phyloP scores from a whole-genome alignment of 345 rosid species.

The Dimocarpus longan region DNA sequence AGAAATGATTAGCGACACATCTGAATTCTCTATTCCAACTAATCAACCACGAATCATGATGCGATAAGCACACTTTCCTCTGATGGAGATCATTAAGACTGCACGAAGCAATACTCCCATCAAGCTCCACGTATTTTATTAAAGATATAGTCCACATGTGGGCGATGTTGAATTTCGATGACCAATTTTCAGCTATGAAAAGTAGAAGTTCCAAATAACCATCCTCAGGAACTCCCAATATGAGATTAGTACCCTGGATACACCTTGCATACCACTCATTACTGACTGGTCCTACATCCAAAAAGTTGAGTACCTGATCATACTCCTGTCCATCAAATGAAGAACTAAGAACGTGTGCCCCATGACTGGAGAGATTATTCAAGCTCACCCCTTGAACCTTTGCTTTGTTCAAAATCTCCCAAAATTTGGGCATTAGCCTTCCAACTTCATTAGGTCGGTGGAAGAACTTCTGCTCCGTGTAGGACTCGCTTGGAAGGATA shows the following conservation, averaged over 20 bases:
- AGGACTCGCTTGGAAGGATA: constrained; percentile 62
- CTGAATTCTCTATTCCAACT: constrained; percentile 57
- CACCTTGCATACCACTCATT: constrained; percentile 63
- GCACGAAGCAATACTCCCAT: constrained; percentile 38
- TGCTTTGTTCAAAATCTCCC: constrained; percentile 61
- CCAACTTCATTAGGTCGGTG: constrained; percentile 59
- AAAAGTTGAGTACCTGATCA: constrained; percentile 47
- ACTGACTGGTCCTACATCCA: constrained; percentile 46
- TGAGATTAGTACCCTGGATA: constrained; percentile 56
- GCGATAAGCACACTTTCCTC: constrained; percentile 32
- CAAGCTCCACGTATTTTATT: constrained; percentile 44
- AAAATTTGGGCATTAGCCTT: constrained; percentile 57
- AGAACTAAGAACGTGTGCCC: constrained; percentile 42
- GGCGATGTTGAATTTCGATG: constrained; percentile 33
- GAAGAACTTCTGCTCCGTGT: constrained; percentile 55
- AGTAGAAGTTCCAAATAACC: constrained; percentile 52
- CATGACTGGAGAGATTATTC: constrained; percentile 64
- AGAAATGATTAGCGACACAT: constrained; percentile 33
- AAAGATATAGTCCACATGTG: constrained; percentile 42
- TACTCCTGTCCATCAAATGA: constrained; percentile 45
- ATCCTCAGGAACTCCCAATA: constrained; percentile 46
- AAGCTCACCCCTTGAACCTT: constrained; percentile 49
- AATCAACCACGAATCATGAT: constrained; percentile 45
- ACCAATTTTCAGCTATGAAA: constrained; percentile 60
- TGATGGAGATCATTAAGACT: constrained; percentile 23